Percentiles rank a stretch among this genome's conserved stretches.
These are phyloP conservation scores for Pistacia vera DNA, from an alignment of 345 rosid genomes.

Conservation along the genomic window DNA sequence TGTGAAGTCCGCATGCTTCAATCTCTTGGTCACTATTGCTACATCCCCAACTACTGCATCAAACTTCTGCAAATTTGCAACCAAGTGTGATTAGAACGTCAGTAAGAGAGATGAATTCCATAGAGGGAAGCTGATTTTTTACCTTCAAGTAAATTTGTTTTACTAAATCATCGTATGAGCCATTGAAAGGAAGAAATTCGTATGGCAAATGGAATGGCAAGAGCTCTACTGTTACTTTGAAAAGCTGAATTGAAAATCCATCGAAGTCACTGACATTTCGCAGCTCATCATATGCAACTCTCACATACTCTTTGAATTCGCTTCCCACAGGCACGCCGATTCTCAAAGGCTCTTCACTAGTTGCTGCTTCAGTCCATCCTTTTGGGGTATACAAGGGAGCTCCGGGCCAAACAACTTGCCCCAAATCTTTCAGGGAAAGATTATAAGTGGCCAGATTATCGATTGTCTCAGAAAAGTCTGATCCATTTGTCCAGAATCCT, in stretches of 20 bases:
- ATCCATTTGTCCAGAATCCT: conserved; percentile 33
- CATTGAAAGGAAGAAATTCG: conserved; percentile 15
- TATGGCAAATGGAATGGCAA: conserved; percentile 25
- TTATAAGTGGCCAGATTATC: background rate
- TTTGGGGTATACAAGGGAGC: conserved; percentile 15
- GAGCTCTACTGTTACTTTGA: background rate
- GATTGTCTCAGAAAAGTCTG: conserved; percentile 25
- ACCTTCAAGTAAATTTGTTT: conserved; percentile 24
- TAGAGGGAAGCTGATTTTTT: background rate
- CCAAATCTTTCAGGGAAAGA: conserved; percentile 21
- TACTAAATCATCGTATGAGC: conserved; percentile 22
- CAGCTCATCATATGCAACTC: background rate
- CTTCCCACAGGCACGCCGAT: conserved; percentile 30
- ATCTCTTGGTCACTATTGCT: conserved; percentile 20
- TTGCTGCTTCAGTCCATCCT: conserved; percentile 23
- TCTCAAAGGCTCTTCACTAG: conserved; percentile 10
- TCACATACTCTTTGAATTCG: conserved; percentile 9
- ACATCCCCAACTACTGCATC: conserved; percentile 16
- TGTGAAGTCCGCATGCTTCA: conserved; percentile 29
- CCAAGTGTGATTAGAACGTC: background rate
- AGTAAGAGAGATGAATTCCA: no score
- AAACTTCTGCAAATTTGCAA: background rate
- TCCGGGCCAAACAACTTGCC: conserved; percentile 33
- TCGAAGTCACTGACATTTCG: background rate
- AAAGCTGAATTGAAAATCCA: conserved; percentile 31